Evolutionary conservation across 768 basidiomycete genomes (phyloP).

Genomic region (Amanita muscaria): DNA sequence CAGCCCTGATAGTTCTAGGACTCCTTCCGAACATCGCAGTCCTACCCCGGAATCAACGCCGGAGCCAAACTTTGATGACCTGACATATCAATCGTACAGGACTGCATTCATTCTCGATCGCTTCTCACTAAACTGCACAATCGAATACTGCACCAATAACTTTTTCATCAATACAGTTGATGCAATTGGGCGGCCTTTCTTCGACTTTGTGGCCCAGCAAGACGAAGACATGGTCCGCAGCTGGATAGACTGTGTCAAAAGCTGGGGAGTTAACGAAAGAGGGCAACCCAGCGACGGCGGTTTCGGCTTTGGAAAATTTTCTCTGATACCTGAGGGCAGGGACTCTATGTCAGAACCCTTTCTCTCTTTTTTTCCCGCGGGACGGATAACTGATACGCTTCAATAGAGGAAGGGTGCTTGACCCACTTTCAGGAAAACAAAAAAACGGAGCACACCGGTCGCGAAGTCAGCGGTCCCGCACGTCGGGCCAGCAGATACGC

Average conservation of each 20-base stretch:
- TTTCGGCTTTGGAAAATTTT: conserved; percentile 74
- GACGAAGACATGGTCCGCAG: conserved; percentile 60
- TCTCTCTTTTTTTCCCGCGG: background rate
- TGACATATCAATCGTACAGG: conserved; percentile 63
- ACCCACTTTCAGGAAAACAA: conserved; percentile 18
- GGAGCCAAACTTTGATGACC: conserved; percentile 46
- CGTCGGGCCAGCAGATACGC: background rate
- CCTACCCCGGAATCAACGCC: conserved; percentile 15
- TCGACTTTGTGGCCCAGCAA: conserved; percentile 58
- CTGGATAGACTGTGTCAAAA: conserved; percentile 73
- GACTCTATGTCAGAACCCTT: conserved; percentile 45
- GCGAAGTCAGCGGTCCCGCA: conserved; percentile 3
- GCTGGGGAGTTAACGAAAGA: conserved; percentile 78
- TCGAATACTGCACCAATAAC: conserved; percentile 70
- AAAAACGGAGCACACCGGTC: conserved; percentile 1
- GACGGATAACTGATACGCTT: background rate
- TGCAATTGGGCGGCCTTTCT: conserved; percentile 60
- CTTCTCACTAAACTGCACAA: conserved; percentile 56
- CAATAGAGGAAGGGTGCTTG: conserved; percentile 23
- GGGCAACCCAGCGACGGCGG: conserved; percentile 80
- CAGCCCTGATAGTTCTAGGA: conserved; percentile 7
- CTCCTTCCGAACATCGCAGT: conserved; percentile 13
- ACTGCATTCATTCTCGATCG: conserved; percentile 79
- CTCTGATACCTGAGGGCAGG: conserved; percentile 45
- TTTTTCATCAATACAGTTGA: conserved; percentile 50